These are phyloP conservation scores for Trichoderma arundinaceum DNA, from an alignment of 2,329 filamentous ascomycete genomes.

Conservation along the genomic window DNA sequence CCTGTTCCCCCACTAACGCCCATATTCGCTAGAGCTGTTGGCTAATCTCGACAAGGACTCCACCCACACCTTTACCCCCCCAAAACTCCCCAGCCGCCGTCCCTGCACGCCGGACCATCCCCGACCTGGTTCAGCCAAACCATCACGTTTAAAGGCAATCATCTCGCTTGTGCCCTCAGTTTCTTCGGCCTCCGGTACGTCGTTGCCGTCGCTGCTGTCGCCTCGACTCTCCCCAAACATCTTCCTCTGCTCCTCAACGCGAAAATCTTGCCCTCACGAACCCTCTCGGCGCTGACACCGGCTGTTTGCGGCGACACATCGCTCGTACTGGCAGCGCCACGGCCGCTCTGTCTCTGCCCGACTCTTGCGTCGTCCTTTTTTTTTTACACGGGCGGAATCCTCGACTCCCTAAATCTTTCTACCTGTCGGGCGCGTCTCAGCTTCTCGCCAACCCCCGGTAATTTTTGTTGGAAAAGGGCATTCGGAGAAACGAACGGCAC, in stretches of 20 bases:
- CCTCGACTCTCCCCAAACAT: slow-evolving; percentile 34
- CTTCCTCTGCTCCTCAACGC: slow-evolving; percentile 25
- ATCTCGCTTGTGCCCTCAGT: slow-evolving; percentile 59
- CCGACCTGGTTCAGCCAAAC: slow-evolving; percentile 45
- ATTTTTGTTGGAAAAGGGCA: slow-evolving; percentile 28
- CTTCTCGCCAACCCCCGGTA: slow-evolving; percentile 28
- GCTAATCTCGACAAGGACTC: slow-evolving; percentile 52
- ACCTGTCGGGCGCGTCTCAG: slow-evolving; percentile 29
- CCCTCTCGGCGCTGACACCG: slow-evolving; percentile 24
- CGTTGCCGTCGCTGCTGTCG: slow-evolving; percentile 35
- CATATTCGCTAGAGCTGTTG: slow-evolving; percentile 39
- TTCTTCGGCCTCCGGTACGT: slow-evolving; percentile 55
- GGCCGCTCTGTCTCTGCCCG: slow-evolving; percentile 22
- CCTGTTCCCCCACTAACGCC: slow-evolving; percentile 40
- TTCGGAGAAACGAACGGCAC: slow-evolving; percentile 27
- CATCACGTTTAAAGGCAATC: slow-evolving; percentile 54
- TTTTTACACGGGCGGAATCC: slow-evolving; percentile 15
- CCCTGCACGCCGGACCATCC: slow-evolving; percentile 40
- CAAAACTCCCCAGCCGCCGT: slow-evolving; percentile 38
- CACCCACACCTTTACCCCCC: slow-evolving; percentile 48
- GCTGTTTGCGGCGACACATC: slow-evolving; percentile 30
- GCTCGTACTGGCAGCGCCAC: slow-evolving; percentile 28
- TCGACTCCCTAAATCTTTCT: slow-evolving; percentile 30
- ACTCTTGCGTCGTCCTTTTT: slow-evolving; percentile 17
- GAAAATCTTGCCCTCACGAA: slow-evolving; percentile 17